Evolutionary conservation across 805 yeast species (phyloP).

Genomic region (Schizosaccharomyces pombe): ASM294v3 CU329670.1:5450501-5451000

Average conservation of each 20-base stretch:
- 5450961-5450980: neutral
- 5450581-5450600: conserved; percentile 88
- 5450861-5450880: neutral
- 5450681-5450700: conserved; percentile 7
- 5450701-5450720: conserved; percentile 11
- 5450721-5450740: conserved; percentile 49
- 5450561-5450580: conserved; percentile 78
- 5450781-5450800: neutral
- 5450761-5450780: conserved; percentile 29
- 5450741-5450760: conserved; percentile 55
- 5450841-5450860: neutral
- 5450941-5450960: neutral
- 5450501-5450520: conserved; percentile 79
- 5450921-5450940: neutral
- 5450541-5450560: conserved; percentile 34
- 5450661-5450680: neutral
- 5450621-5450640: conserved; percentile 4
- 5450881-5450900: neutral
- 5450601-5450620: conserved; percentile 36
- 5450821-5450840: neutral
- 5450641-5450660: neutral
- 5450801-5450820: neutral
- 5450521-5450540: conserved; percentile 84
- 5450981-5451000: neutral
- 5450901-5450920: neutral